Percentiles rank a stretch among this genome's conserved stretches.
phyloP scores from a whole-genome alignment of 164 flowering plant genomes.

The Stephania cephalantha region DNA sequence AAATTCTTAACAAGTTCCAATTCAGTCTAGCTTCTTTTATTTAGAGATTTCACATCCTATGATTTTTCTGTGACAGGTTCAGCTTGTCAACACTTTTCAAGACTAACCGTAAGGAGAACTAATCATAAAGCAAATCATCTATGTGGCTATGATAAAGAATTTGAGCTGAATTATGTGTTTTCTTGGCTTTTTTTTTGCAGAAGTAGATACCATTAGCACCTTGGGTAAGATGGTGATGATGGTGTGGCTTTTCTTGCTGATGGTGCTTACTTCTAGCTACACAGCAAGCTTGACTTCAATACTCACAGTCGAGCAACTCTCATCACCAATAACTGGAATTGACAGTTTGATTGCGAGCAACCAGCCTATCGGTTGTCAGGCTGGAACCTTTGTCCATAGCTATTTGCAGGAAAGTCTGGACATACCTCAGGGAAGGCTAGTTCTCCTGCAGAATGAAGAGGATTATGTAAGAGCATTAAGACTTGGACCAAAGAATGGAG shows the following conservation, averaged over 20 bases:
- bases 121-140: background rate
- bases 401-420: constrained; percentile 44
- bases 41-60: background rate
- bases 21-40: background rate
- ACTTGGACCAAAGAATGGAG: constrained; percentile 52
- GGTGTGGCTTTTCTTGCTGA: constrained; percentile 69
- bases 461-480: constrained; percentile 52
- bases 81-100: constrained; percentile 77
- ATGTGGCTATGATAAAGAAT: background rate
- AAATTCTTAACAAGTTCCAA: background rate
- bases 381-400: constrained; percentile 54
- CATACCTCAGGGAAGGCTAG: constrained; percentile 45
- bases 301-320: constrained; percentile 68
- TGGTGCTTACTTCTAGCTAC: constrained; percentile 73
- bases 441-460: constrained; percentile 39
- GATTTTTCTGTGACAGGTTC: constrained; percentile 52
- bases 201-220: constrained; percentile 53
- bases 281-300: constrained; percentile 85
- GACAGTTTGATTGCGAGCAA: constrained; percentile 55
- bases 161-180: background rate
- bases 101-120: constrained; percentile 50
- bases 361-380: constrained; percentile 66
- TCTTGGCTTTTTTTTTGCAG: constrained; percentile 30
- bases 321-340: constrained; percentile 65
- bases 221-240: constrained; percentile 68